Evolutionary conservation across 192 early-diverging fungal species (phyloP).

Genomic region (Martensiomyces pterosporus): DNA sequence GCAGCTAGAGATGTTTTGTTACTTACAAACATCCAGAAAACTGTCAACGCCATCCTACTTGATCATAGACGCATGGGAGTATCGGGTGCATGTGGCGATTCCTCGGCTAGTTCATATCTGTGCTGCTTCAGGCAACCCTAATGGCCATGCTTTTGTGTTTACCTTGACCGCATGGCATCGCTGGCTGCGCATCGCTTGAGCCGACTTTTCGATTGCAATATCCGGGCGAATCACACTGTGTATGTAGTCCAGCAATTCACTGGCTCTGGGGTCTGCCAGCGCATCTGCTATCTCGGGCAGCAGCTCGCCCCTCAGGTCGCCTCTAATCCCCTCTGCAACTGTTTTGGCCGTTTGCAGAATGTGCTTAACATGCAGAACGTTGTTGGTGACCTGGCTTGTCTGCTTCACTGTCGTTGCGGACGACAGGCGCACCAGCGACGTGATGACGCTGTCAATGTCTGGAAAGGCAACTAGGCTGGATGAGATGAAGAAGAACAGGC

Average conservation of each 20-base stretch:
- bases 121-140: too few relatives aligned
- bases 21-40: slow-evolving; percentile 77
- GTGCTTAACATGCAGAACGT: slow-evolving; percentile 66
- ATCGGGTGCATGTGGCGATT: too few relatives aligned
- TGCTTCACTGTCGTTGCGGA: slow-evolving; percentile 52
- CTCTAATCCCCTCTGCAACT: slow-evolving; percentile 34
- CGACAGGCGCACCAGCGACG: slow-evolving; percentile 49
- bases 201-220: slow-evolving; percentile 62
- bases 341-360: slow-evolving; percentile 51
- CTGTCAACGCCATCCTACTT: slow-evolving; percentile 74
- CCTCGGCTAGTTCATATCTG: too few relatives aligned
- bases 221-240: slow-evolving; percentile 69
- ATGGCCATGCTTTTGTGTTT: slow-evolving; percentile 5
- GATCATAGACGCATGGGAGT: too few relatives aligned
- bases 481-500: slow-evolving; percentile 50
- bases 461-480: slow-evolving; percentile 41
- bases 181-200: slow-evolving; percentile 76
- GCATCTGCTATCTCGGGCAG: slow-evolving; percentile 47
- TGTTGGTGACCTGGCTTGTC: slow-evolving; percentile 62
- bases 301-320: slow-evolving; percentile 33
- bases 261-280: slow-evolving; percentile 39
- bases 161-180: slow-evolving; percentile 81
- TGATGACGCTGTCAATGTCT: slow-evolving; percentile 58
- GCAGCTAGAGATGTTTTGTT: too few relatives aligned
- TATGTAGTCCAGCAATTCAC: slow-evolving; percentile 48